Percentiles rank a stretch among this genome's conserved stretches.
phyloP scores from a whole-genome alignment of 352 stramenopile genomes.

The Globisporangium iwayamae region DNA sequence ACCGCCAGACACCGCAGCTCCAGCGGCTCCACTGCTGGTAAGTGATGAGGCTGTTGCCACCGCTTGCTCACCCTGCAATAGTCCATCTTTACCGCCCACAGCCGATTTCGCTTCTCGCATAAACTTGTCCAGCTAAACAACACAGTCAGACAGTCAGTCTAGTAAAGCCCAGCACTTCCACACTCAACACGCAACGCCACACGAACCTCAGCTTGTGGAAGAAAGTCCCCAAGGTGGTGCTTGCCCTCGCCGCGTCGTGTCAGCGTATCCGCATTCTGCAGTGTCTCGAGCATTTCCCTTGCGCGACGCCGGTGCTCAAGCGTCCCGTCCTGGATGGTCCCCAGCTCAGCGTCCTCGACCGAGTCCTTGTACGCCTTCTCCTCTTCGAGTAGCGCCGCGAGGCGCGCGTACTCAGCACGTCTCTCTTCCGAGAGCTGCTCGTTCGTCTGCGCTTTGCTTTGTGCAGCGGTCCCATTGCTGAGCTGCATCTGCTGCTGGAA shows the following conservation, averaged over 20 bases:
- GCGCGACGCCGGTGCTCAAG: conserved; percentile 20
- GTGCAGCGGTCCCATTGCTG: neutral
- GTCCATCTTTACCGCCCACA: neutral
- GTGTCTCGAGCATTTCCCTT: conserved; percentile 22
- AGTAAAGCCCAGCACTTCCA: neutral
- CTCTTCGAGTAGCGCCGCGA: conserved; percentile 11
- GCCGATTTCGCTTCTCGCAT: conserved; percentile 9
- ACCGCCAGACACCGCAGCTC: neutral
- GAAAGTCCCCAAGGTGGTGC: conserved; percentile 23
- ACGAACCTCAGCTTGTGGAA: conserved; percentile 17
- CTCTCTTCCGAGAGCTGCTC: conserved; percentile 17
- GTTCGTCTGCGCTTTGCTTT: conserved; percentile 1
- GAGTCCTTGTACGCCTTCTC: conserved; percentile 18
- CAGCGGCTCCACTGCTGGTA: neutral
- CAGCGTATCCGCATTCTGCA: conserved; percentile 16
- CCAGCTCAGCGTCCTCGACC: conserved; percentile 20
- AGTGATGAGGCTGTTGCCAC: neutral
- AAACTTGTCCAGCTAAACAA: conserved; percentile 13
- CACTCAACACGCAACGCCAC: neutral
- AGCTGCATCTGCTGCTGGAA: conserved; percentile 20
- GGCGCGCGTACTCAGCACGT: conserved; percentile 13
- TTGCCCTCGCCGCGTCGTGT: conserved; percentile 17
- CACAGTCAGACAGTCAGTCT: neutral
- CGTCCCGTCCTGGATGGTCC: conserved; percentile 19
- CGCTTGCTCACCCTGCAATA: neutral